Conservation (phyloP, 2,329 filamentous ascomycete species). For the Bisporella sp. region DNA sequence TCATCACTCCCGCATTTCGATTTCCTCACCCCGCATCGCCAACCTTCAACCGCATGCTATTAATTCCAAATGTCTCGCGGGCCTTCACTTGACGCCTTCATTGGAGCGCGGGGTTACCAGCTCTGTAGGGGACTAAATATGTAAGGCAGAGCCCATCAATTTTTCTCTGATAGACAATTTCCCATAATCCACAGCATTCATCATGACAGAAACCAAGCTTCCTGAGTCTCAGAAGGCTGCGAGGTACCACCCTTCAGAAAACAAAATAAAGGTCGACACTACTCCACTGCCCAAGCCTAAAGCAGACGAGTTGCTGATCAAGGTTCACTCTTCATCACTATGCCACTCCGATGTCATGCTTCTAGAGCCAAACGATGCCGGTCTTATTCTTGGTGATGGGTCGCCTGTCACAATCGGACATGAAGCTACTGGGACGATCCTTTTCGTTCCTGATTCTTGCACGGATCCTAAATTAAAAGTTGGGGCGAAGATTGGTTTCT, state of each 20-base stretch:
- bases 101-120: too few relatives aligned
- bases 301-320: slow-evolving; percentile 34
- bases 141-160: background rate
- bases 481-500: slow-evolving; percentile 10
- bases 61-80: too few relatives aligned
- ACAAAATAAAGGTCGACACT: slow-evolving; percentile 33
- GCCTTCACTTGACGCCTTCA: too few relatives aligned
- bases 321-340: slow-evolving; percentile 31
- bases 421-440: slow-evolving; percentile 12
- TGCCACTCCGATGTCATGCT: slow-evolving; percentile 32
- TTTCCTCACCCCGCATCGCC: too few relatives aligned
- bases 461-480: background rate
- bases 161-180: background rate
- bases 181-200: background rate
- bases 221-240: slow-evolving; percentile 6
- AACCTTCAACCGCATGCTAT: too few relatives aligned
- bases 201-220: background rate
- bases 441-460: slow-evolving; percentile 7
- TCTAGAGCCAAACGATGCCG: slow-evolving; percentile 3
- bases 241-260: slow-evolving; percentile 9
- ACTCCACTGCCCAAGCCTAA: slow-evolving; percentile 36
- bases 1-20: too few relatives aligned
- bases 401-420: slow-evolving; percentile 12
- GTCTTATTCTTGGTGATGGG: slow-evolving; percentile 3
- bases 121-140: too few relatives aligned